A percentile compares a stretch with the other conserved stretches of the same genome.
Conservation (phyloP, 306 rosid genomes). For the Heteromeles arbutifolia region DNA sequence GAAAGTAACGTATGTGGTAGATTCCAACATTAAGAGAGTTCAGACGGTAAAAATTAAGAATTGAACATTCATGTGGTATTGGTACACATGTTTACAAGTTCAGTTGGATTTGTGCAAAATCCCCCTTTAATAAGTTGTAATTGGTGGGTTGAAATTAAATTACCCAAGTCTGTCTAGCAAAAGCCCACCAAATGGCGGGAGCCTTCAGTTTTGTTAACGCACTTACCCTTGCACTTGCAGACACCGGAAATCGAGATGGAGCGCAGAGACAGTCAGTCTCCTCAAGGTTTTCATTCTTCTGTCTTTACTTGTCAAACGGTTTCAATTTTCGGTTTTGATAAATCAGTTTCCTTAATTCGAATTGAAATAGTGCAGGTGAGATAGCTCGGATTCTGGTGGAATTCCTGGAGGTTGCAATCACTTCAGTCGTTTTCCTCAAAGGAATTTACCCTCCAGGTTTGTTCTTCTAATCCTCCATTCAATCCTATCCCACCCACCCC, state of each 20-base stretch:
- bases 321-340: neutral
- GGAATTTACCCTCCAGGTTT: slow-evolving; percentile 79
- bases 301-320: neutral
- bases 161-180: too few species aligned
- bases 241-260: slow-evolving; percentile 32
- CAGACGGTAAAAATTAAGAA: too few species aligned
- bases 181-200: neutral
- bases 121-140: too few species aligned
- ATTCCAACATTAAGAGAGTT: too few species aligned
- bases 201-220: neutral
- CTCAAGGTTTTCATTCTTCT: slow-evolving; percentile 35
- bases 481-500: slow-evolving; percentile 1
- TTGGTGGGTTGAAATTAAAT: too few species aligned
- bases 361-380: slow-evolving; percentile 34
- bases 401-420: slow-evolving; percentile 76
- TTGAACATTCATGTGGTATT: too few species aligned
- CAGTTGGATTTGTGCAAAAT: too few species aligned
- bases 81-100: too few species aligned
- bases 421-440: slow-evolving; percentile 69
- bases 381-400: slow-evolving; percentile 60
- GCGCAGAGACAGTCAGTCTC: slow-evolving; percentile 43
- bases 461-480: neutral
- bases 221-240: too few species aligned
- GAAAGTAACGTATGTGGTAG: too few species aligned
- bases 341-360: neutral